phyloP scores from a whole-genome alignment of 768 basidiomycete species.

The Tulasnella sp. region DNA sequence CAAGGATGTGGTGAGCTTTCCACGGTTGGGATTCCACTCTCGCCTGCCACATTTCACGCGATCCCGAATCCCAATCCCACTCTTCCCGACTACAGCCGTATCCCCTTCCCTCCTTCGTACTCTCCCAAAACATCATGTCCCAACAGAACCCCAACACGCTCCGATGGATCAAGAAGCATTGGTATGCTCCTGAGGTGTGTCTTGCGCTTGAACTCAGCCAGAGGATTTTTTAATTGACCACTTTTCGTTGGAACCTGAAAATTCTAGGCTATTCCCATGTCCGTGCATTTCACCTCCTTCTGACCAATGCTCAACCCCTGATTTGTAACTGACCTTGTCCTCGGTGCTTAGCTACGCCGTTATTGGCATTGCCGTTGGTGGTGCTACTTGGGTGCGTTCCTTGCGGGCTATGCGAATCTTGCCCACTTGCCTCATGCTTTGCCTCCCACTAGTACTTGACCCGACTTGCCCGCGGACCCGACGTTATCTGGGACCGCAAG shows the following conservation, averaged over 20 bases:
- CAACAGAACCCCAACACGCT: neutral
- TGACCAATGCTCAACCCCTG: neutral
- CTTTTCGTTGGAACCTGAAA: slow-evolving; percentile 6
- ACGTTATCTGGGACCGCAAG: slow-evolving; percentile 57
- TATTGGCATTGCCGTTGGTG: slow-evolving; percentile 49
- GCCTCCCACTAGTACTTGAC: slow-evolving; percentile 48
- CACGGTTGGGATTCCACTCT: slow-evolving; percentile 13
- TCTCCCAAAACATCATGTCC: slow-evolving; percentile 11
- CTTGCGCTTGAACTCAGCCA: slow-evolving; percentile 27
- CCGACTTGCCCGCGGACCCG: slow-evolving; percentile 55
- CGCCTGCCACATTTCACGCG: slow-evolving; percentile 14
- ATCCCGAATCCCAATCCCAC: neutral
- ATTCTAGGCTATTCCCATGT: slow-evolving; percentile 51
- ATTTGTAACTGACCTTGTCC: slow-evolving; percentile 11
- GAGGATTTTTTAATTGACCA: slow-evolving; percentile 26
- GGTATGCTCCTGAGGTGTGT: slow-evolving; percentile 69
- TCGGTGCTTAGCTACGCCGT: slow-evolving; percentile 45
- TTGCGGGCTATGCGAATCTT: neutral
- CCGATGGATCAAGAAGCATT: slow-evolving; percentile 43
- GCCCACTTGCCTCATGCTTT: neutral
- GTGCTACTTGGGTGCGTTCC: slow-evolving; percentile 48
- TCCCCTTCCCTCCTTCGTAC: neutral
- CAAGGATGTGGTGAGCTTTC: slow-evolving; percentile 14
- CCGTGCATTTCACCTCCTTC: slow-evolving; percentile 32
- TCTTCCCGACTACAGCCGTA: slow-evolving; percentile 4